Evolutionary conservation across 768 basidiomycete genomes (phyloP).

Genomic region (Phaeotremella fagi): DNA sequence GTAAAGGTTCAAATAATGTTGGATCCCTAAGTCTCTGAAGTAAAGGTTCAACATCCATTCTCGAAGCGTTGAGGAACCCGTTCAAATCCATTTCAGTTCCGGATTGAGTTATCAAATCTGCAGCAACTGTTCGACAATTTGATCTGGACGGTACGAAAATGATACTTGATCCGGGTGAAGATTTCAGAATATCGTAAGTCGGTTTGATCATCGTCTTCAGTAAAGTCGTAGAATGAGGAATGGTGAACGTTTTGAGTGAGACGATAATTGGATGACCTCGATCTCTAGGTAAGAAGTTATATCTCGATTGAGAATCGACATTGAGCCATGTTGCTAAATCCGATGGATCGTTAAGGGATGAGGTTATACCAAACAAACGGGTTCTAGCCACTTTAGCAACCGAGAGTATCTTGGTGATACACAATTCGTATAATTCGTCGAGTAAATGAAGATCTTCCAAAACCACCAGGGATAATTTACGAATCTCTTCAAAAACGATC

Average conservation of each 20-base stretch:
- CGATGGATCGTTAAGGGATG: constrained; percentile 71
- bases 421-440: constrained; percentile 74
- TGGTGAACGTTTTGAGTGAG: constrained; percentile 70
- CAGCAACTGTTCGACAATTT: constrained; percentile 68
- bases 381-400: constrained; percentile 60
- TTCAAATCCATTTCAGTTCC: constrained; percentile 63
- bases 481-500: constrained; percentile 28
- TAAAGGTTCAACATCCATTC: constrained; percentile 60
- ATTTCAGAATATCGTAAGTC: constrained; percentile 67
- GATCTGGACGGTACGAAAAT: constrained; percentile 82
- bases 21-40: constrained; percentile 60
- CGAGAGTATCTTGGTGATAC: constrained; percentile 65
- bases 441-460: constrained; percentile 83
- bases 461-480: constrained; percentile 62
- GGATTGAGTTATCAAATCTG: constrained; percentile 81
- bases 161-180: constrained; percentile 55
- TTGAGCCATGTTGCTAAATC: constrained; percentile 81
- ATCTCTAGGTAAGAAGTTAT: constrained; percentile 74
- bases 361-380: constrained; percentile 71
- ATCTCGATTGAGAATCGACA: constrained; percentile 60
- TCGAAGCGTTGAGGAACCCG: constrained; percentile 46
- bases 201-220: constrained; percentile 92
- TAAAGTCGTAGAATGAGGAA: constrained; percentile 77
- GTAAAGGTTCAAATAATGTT: constrained; percentile 64
- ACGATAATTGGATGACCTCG: constrained; percentile 72